Conservation (phyloP, 1,284 basidiomycete species). For the Boletus smithii region DNA sequence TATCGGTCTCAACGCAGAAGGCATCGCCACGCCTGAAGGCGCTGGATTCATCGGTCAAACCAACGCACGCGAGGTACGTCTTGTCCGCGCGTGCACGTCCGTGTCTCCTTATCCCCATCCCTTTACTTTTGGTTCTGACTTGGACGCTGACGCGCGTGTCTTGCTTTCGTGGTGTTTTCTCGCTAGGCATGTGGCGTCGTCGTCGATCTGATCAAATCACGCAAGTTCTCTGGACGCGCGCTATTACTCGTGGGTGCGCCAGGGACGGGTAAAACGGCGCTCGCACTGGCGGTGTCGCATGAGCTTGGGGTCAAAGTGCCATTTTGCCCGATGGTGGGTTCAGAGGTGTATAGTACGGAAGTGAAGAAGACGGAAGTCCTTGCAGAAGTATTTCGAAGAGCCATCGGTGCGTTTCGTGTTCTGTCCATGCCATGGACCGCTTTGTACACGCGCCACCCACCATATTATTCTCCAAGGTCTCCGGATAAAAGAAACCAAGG, state of each 20-base stretch:
- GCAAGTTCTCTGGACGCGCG: slow-evolving; percentile 90
- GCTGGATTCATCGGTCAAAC: slow-evolving; percentile 92
- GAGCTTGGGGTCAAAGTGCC: slow-evolving; percentile 94
- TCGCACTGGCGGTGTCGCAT: slow-evolving; percentile 91
- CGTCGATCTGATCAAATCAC: slow-evolving; percentile 86
- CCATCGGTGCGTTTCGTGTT: slow-evolving; percentile 73
- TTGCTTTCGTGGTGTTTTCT: background rate
- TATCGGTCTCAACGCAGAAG: slow-evolving; percentile 86
- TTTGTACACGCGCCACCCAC: background rate
- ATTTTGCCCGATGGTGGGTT: slow-evolving; percentile 98
- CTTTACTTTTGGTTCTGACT: too few relatives aligned
- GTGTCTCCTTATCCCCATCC: background rate
- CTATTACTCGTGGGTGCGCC: slow-evolving; percentile 87
- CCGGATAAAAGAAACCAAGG: slow-evolving; percentile 97
- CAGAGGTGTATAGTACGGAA: slow-evolving; percentile 94
- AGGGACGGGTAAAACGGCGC: slow-evolving; percentile 93
- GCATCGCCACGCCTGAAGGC: slow-evolving; percentile 67
- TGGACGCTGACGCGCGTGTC: background rate
- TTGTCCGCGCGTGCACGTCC: background rate
- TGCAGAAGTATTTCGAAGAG: slow-evolving; percentile 92
- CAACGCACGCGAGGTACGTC: slow-evolving; percentile 80
- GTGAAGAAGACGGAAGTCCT: slow-evolving; percentile 99
- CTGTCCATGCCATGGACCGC: background rate
- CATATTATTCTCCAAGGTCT: slow-evolving; percentile 60
- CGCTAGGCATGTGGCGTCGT: slow-evolving; percentile 86